These are phyloP conservation scores for Mucor saturninus DNA, from an alignment of 371 early-diverging fungal species.

Conservation along the genomic window DNA sequence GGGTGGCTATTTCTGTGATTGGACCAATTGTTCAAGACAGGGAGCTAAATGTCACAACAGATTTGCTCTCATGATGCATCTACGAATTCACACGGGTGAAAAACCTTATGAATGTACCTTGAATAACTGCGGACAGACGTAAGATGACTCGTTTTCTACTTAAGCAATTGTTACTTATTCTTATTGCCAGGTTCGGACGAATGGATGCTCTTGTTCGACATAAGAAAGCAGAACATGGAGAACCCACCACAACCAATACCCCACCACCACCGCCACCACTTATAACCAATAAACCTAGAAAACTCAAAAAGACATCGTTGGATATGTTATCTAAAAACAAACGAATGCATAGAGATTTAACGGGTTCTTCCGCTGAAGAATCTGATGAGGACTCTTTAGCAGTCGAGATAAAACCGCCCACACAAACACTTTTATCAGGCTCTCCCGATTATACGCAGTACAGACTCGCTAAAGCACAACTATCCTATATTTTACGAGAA, in stretches of 20 bases:
- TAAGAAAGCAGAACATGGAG: conserved; percentile 39
- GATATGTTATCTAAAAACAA: conserved; percentile 20
- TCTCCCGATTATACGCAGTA: conserved; percentile 40
- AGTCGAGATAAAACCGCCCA: neutral
- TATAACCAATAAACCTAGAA: neutral
- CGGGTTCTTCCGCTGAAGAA: conserved; percentile 4
- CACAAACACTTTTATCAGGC: conserved; percentile 10
- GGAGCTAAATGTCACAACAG: conserved; percentile 67
- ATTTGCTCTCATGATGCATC: conserved; percentile 69
- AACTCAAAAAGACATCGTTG: conserved; percentile 9
- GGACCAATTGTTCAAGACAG: conserved; percentile 63
- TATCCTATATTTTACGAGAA: conserved; percentile 59
- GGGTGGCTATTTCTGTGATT: conserved; percentile 66
- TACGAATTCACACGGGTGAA: conserved; percentile 73
- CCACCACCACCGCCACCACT: neutral
- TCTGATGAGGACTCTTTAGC: conserved; percentile 2
- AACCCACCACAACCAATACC: conserved; percentile 6
- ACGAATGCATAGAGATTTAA: conserved; percentile 4
- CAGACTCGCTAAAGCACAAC: conserved; percentile 58
- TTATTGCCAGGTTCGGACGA: conserved; percentile 43
- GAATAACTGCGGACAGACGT: conserved; percentile 51
- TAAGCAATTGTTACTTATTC: neutral
- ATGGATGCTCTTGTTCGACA: conserved; percentile 52
- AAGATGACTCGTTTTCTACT: conserved; percentile 7
- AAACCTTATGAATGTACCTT: conserved; percentile 66